phyloP scores from a whole-genome alignment of 345 rosid genomes.

The Citrus maxima region DNA sequence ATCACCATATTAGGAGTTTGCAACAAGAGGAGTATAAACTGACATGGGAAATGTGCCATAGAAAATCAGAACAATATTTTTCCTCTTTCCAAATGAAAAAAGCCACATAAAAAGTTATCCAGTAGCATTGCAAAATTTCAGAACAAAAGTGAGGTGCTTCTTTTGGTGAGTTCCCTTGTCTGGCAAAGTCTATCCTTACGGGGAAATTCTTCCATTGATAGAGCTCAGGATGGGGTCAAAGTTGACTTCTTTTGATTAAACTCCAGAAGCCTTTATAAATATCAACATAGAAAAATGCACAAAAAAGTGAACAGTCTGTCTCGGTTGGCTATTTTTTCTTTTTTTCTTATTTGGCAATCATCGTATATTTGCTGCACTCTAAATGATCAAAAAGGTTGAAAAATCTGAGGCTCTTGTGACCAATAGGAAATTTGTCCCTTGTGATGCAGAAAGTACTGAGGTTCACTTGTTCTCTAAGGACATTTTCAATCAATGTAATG shows the following conservation, averaged over 20 bases:
- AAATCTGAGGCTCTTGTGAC: not conserved
- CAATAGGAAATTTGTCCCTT: not conserved
- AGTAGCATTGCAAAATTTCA: not conserved
- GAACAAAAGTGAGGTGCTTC: not conserved
- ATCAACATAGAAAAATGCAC: not conserved
- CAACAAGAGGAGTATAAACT: not conserved
- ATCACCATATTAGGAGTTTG: not conserved
- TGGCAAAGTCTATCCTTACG: not conserved
- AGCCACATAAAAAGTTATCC: not conserved
- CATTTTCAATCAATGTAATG: not conserved
- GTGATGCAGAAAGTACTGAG: not conserved
- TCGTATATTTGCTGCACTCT: not conserved
- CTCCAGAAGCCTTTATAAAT: not conserved
- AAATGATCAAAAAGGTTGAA: not conserved
- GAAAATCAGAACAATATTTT: not conserved
- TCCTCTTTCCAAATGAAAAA: not conserved
- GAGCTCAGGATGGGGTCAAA: not conserved
- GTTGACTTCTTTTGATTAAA: not conserved
- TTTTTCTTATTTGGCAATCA: not conserved
- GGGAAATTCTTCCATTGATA: not conserved
- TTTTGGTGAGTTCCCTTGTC: not conserved
- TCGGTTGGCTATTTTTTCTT: not conserved
- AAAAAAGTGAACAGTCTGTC: not conserved
- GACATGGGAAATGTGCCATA: not conserved
- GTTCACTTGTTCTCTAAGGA: not conserved